Evolutionary conservation across 2,329 filamentous ascomycete genomes (phyloP).

Genomic region (Alternaria hordeiaustralica): DNA sequence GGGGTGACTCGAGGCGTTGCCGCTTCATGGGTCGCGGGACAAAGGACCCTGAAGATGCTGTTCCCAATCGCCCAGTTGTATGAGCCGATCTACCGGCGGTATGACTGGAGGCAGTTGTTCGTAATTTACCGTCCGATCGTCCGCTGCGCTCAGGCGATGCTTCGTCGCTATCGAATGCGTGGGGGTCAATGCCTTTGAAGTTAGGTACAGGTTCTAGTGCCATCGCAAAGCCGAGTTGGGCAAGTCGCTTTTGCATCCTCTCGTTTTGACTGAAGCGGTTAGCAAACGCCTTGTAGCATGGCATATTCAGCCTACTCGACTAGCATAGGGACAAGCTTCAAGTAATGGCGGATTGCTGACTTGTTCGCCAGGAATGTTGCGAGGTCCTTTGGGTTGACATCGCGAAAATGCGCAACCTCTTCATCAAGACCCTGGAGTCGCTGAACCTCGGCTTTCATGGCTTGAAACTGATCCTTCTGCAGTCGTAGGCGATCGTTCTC

Average conservation of each 20-base stretch:
- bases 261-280: constrained; percentile 36
- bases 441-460: constrained; percentile 20
- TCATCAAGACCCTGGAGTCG: constrained; percentile 26
- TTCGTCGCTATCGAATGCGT: constrained; percentile 17
- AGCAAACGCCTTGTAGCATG: not conserved
- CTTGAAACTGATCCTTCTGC: constrained; percentile 13
- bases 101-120: constrained; percentile 31
- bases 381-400: constrained; percentile 27
- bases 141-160: not conserved
- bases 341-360: constrained; percentile 34
- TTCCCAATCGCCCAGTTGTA: constrained; percentile 12
- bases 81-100: constrained; percentile 32
- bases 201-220: constrained; percentile 36
- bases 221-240: constrained; percentile 37
- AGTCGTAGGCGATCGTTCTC: constrained; percentile 25
- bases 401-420: constrained; percentile 25
- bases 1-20: constrained; percentile 40
- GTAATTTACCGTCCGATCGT: constrained; percentile 1
- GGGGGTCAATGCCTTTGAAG: constrained; percentile 13
- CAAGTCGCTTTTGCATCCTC: constrained; percentile 37
- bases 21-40: constrained; percentile 36
- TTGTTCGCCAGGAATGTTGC: constrained; percentile 29
- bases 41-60: constrained; percentile 14
- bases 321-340: constrained; percentile 36
- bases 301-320: constrained; percentile 28